These are phyloP conservation scores for Pseudogymnoascus sp. DNA, from an alignment of 2,329 filamentous ascomycete species.

Conservation along the genomic window DNA sequence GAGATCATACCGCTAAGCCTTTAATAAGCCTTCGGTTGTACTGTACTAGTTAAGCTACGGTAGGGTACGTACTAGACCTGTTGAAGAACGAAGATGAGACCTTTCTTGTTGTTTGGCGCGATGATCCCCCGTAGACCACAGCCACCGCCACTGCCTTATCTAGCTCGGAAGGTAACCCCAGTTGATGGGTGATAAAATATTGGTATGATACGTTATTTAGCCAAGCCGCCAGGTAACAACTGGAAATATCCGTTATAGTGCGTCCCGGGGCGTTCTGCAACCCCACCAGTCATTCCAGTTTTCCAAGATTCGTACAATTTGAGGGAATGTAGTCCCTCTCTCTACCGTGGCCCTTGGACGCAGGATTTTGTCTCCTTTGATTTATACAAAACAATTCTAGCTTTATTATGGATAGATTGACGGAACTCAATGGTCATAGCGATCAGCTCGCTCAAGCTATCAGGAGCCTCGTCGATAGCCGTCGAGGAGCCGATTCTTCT, in stretches of 20 bases:
- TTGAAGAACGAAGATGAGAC: not conserved
- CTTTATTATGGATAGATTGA: not conserved
- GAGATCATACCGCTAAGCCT: not conserved
- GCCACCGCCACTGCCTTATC: not conserved
- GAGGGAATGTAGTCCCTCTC: not conserved
- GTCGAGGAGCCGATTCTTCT: not conserved
- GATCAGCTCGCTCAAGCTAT: not conserved
- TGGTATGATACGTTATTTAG: not conserved
- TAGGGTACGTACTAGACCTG: not conserved
- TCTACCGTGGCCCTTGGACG: not conserved
- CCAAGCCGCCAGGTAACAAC: not conserved
- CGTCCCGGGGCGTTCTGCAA: not conserved
- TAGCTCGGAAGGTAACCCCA: not conserved
- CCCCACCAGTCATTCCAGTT: not conserved
- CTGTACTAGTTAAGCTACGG: not conserved
- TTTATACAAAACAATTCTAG: not conserved
- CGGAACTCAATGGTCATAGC: not conserved
- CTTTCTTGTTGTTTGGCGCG: not conserved
- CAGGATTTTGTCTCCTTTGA: not conserved
- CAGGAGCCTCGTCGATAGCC: not conserved
- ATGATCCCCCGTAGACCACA: not conserved
- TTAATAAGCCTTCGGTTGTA: not conserved
- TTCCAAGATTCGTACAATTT: not conserved
- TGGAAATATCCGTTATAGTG: not conserved
- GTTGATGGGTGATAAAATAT: not conserved